Evolutionary conservation across 495 filamentous ascomycete species (phyloP), one percentile per base, ranked within the genome.

Genomic region (Aspergillus olivimuriae): DNA sequence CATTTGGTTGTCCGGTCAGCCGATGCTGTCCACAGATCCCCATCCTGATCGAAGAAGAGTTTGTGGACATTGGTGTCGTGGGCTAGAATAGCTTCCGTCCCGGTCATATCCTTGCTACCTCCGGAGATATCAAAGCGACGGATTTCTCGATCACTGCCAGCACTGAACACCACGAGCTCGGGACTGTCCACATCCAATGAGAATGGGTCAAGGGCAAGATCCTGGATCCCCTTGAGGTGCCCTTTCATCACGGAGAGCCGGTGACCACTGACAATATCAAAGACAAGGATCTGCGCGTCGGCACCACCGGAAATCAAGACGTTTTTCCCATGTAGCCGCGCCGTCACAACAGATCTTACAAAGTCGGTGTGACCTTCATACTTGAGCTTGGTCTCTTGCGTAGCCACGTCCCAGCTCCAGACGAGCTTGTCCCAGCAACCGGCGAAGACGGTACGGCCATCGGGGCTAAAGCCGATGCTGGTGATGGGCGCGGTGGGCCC

Each of bases 381-480:
- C 40, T 71, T 79, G 34, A 63, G 69, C 9, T 64, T 66, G 0
- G 65, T 71, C 10, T 70, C 53, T 18, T 70, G 67, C 2, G 78
- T 80, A 15, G 66, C 52, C 26, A 81, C 68, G 50, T 84, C 73
- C 86, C 86, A 95, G 23, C 86, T 84, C 80, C 82, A 95, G 32
- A 97, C 75, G 17, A 74, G 70, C 62, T 94, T 95, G 69, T 98
- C 89, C 92, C 92, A 98, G 48, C 83, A 87, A 18, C 89, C 89
- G 20, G 86, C 87, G 61, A 89, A 96, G 36, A 97, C 49, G 1
- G 75, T 78, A 17, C 67, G 66, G 31, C 68, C 70, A 39, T 68
- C 65, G 1, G 78, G 71, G 21, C 83, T 81, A 22, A 95, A 68
- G 20, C 83, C 82, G 36, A 96, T 58, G 50, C 81, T 85, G 17